A percentile compares a stretch with the other conserved stretches of the same genome.
Evolutionary conservation across 768 basidiomycete species (phyloP).

Genomic region (Suillus bovinus): DNA sequence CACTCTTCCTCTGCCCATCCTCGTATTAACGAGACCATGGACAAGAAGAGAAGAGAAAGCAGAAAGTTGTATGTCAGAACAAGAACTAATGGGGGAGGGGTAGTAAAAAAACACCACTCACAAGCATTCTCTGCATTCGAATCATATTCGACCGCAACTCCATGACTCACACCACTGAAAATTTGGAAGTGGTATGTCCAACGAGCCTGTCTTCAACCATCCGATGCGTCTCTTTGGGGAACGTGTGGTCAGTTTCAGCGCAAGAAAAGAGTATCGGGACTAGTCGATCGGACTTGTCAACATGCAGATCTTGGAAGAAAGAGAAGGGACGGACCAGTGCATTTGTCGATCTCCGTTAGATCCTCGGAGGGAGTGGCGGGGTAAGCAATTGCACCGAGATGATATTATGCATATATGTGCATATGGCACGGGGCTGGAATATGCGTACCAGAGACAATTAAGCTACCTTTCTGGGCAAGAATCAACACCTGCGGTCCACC

Average conservation of each 20-base stretch:
- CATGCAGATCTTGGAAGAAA: not conserved
- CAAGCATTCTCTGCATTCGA: not conserved
- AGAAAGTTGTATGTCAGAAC: not conserved
- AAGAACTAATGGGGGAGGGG: not conserved
- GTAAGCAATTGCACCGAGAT: conserved; percentile 46
- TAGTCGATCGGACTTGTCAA: conserved; percentile 18
- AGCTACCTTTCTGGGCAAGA: conserved; percentile 39
- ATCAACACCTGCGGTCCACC: conserved; percentile 47
- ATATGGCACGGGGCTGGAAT: not conserved
- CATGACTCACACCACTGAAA: conserved; percentile 38
- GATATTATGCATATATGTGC: too few relatives aligned
- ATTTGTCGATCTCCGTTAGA: conserved; percentile 46
- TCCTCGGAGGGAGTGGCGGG: conserved; percentile 36
- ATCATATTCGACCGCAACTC: not conserved
- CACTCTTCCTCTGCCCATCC: conserved; percentile 52
- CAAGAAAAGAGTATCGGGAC: conserved; percentile 56
- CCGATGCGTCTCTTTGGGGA: conserved; percentile 46
- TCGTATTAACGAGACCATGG: not conserved
- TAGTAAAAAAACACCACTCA: not conserved
- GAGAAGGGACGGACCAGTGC: conserved; percentile 40
- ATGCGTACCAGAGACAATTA: conserved; percentile 38
- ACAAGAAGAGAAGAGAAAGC: not conserved
- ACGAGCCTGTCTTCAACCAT: conserved; percentile 50
- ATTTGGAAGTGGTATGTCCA: conserved; percentile 49
- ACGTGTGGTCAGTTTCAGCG: conserved; percentile 47